Evolutionary conservation across 2,329 filamentous ascomycete species (phyloP).

Genomic region (Aspergillus felis): DNA sequence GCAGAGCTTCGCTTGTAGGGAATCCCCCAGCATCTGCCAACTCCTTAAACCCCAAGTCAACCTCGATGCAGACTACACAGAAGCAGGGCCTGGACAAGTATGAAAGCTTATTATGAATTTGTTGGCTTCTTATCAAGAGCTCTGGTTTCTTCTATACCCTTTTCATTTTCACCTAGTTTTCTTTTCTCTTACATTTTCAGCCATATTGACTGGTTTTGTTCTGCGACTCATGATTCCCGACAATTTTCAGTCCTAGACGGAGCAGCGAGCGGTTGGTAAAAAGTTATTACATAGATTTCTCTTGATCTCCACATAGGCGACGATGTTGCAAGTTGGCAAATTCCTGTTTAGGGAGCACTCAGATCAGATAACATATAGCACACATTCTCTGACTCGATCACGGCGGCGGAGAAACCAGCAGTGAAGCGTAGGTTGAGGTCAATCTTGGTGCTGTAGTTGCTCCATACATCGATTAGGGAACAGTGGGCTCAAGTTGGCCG

Average conservation of each 20-base stretch:
- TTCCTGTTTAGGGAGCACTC: neutral
- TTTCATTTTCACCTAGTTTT: slow-evolving; percentile 3
- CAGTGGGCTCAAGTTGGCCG: neutral
- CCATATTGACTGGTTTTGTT: neutral
- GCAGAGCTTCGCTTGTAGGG: slow-evolving; percentile 13
- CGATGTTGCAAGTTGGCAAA: neutral
- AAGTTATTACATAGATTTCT: neutral
- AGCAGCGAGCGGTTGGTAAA: neutral
- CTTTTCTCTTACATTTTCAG: neutral
- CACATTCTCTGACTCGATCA: neutral
- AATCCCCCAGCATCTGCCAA: slow-evolving; percentile 9
- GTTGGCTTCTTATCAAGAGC: neutral
- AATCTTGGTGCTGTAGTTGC: neutral
- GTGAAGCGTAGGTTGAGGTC: neutral
- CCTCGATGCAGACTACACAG: slow-evolving; percentile 23
- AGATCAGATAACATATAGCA: neutral
- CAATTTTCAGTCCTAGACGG: neutral
- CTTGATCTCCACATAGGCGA: neutral
- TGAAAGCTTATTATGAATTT: slow-evolving; percentile 50
- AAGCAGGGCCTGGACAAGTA: slow-evolving; percentile 52
- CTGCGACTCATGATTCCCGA: slow-evolving; percentile 7
- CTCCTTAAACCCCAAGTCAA: slow-evolving; percentile 18
- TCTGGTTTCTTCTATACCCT: slow-evolving; percentile 3
- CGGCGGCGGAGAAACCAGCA: neutral
- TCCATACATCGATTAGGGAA: neutral